Evolutionary conservation across 2,329 filamentous ascomycete genomes (phyloP).

Genomic region (Shiraia sp.): DNA sequence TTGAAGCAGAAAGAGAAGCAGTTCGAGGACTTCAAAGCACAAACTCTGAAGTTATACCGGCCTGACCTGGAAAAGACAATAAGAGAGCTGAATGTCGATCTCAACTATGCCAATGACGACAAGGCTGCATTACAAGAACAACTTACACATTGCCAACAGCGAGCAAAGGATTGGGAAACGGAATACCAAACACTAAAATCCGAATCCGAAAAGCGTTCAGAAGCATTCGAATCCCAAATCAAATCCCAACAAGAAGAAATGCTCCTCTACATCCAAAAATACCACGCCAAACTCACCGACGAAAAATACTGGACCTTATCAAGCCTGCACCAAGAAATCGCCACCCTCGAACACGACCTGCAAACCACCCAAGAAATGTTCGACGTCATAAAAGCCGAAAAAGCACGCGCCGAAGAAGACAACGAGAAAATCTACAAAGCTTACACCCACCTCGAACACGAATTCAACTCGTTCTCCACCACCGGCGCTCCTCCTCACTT

Average conservation of each 20-base stretch:
- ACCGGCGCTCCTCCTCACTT: neutral
- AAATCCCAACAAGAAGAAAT: slow-evolving; percentile 3
- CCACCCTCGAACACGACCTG: slow-evolving; percentile 3
- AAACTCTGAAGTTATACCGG: neutral
- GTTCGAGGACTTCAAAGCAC: neutral
- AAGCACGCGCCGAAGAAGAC: slow-evolving; percentile 2
- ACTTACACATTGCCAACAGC: neutral
- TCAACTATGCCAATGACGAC: neutral
- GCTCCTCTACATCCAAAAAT: slow-evolving; percentile 11
- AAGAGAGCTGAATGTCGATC: slow-evolving; percentile 1
- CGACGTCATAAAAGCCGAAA: slow-evolving; percentile 1
- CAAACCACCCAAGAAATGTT: neutral
- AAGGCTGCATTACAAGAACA: neutral
- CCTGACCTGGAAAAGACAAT: slow-evolving; percentile 1
- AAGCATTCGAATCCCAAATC: slow-evolving; percentile 2
- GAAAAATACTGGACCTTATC: slow-evolving; percentile 6
- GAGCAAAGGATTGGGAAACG: slow-evolving; percentile 1
- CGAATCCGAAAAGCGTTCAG: slow-evolving; percentile 1
- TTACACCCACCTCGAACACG: neutral
- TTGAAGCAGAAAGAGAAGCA: neutral
- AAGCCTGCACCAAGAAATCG: slow-evolving; percentile 7
- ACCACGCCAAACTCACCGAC: slow-evolving; percentile 10
- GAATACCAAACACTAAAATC: slow-evolving; percentile 2
- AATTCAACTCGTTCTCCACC: slow-evolving; percentile 2
- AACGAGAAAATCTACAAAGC: neutral